Evolutionary conservation across 352 stramenopile species (phyloP), one percentile per base, ranked within the genome.

Genomic region (Phytophthora parvispora): DNA sequence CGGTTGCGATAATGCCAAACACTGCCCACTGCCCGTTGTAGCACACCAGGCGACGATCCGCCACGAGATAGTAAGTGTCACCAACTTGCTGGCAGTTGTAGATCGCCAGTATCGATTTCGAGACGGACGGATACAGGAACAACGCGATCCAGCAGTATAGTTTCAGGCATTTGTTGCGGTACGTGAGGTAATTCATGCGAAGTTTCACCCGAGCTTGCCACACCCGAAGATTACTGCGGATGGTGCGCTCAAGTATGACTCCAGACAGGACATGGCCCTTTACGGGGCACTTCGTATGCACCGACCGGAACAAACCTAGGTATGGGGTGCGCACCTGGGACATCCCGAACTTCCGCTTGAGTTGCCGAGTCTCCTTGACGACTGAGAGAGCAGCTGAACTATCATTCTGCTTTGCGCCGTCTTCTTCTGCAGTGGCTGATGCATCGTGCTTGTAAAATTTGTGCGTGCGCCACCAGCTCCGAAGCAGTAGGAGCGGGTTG

Each of bases 171-270:
- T 91, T 92, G 74, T 92, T 90, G 15, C 84, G 81, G 72, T 94
- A 94, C 38, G 86, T 91, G 24, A 92, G 70, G 55, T 93, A 93
- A 71, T 94, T 94, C 86, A 94, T 94, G 29, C 86, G 86, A 20
- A 94, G 69, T 59, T 94, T 94, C 6, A 92, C 80, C 4, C 86
- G 74, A 5, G 86, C 86, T 57, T 94, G 86, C 86, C 86, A 94
- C n/a, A 94, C 86, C 4, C 86, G 83, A 16, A 94, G 53, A 42
- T 94, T 94, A 50, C 79, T 85, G 8, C 86, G 83, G 32, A 94
- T 82, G 6, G 83, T 92, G 7, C 86, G 83, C 49, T 91, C 81
- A 12, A 90, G 77, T 7, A 92, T 83, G 31, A 29, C 66, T 10
- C 83, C 84, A 7, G 58, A 79, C 0, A 94, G 73, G 5, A 71